Base-by-base conservation (phyloP, 768 basidiomycete species). In the Crassisporium funariophilum region DNA sequence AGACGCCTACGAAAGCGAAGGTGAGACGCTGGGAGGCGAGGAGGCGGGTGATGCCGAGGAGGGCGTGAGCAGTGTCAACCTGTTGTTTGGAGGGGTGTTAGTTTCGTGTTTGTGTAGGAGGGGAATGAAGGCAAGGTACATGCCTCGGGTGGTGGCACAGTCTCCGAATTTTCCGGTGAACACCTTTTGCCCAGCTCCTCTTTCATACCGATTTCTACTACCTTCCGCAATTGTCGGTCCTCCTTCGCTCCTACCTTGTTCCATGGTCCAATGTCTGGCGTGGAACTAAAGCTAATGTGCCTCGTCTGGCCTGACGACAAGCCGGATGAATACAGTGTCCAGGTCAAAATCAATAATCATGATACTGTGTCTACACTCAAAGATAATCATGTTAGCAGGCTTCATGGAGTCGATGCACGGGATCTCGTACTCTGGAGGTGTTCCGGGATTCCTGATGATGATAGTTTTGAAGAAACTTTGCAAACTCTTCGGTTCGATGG, bases 401-500 rank as follows among this genome's bases (percentile, higher is more conserved):
- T 39, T 2, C 15, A 16, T 39, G 20, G 21, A 7, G 37, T 39
- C 17, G 37, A 39, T 39, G 10, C 37, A 6, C 2, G 37, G 6
- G 21, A 39, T n/a, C 37, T 39, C 17, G 37, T 39, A 16, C 13
- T 39, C 37, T 39, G 37, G 37, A 39, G 21, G 37, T 39, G 37
- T 22, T 39, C 37, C 37, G 10, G 37, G 15, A 5, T 39, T 16
- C 37, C 37, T 39, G 13, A 39, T 39, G 37, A 39, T 39, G n/a
- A n/a, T n/a, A 16, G 13, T 11, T 12, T 39, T 5, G 37, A 39
- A 39, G 15, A 39, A 39, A 17, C 15, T 11, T 39, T 39, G 37
- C 15, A 39, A 39, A 39, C 37, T 39, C 10, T 39, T 39, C 17
- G 12, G 37, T 39, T 39, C 37, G 37, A 39, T 39, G 37, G 15